Evolutionary conservation across 306 rosid genomes (phyloP), one percentile per base, ranked within the genome.

Genomic region (Trichosanthes cucumerina): DNA sequence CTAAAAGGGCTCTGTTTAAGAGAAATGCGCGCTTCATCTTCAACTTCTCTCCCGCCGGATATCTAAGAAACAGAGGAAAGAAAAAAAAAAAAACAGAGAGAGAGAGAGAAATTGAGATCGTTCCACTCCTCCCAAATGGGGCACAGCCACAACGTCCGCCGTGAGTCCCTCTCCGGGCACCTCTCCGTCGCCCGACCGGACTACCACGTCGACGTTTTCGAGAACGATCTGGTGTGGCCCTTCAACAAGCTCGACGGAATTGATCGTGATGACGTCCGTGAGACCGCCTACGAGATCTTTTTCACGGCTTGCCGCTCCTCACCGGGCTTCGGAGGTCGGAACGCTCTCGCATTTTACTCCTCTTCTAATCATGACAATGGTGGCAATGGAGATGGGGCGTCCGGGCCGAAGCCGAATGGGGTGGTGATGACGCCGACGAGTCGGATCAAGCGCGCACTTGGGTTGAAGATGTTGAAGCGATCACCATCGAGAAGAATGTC

Each of bases 401-500:
- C n/a, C 6, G 43, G 62, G 18, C 69, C 81, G 50, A 43, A 91
- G n/a, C 44, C 70, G 12, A 76, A 83, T 6, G 93, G 82, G 23
- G 86, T 92, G 85, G 90, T 88, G 84, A 88, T 84, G 82, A 85
- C 96, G 0, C 97, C 98, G 1, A 91, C 85, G 0, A 92, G 99
- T 53, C 84, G 87, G 87, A 87, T 95, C 74, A 95, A 95, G 82
- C 79, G 88, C 71, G 87, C 96, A 0, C 83, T 95, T 3, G 99
- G 98, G 74, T 77, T 95, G 87, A 92, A 90, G 88, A 89, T 92
- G 93, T 19, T 95, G 43, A 92, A 88, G 78, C 85, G 98, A 80
- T 91, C 99, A 1, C 97, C 97, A 8, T 91, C 97, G 1, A 87
- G 92, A 86, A 92, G 98, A 82, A 91, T 92, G 97, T 80, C 64